These are phyloP conservation scores for Pleurotus giganteus DNA, from an alignment of 768 basidiomycete genomes.

Conservation along the genomic window DNA sequence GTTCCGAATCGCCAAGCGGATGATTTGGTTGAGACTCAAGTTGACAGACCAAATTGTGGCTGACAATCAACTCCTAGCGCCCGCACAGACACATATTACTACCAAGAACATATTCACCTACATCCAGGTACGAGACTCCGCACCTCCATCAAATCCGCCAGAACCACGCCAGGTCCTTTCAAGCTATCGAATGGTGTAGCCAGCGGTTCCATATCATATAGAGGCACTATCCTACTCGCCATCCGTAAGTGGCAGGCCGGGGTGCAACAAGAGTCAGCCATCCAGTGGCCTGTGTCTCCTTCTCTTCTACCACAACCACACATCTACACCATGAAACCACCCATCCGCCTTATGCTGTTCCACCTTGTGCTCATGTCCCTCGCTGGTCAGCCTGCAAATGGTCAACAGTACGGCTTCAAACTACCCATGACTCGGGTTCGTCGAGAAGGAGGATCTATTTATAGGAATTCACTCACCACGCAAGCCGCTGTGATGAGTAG, in stretches of 20 bases:
- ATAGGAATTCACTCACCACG: constrained; percentile 13
- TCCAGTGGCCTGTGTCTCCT: neutral
- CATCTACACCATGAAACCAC: neutral
- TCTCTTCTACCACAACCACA: neutral
- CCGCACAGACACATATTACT: neutral
- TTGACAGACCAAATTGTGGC: neutral
- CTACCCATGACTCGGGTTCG: constrained; percentile 15
- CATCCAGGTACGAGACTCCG: neutral
- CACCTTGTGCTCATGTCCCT: neutral
- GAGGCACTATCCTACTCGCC: too few species aligned
- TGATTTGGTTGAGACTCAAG: too few species aligned
- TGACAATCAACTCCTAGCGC: neutral
- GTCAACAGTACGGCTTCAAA: constrained; percentile 5
- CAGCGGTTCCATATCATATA: too few species aligned
- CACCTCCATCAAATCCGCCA: too few species aligned
- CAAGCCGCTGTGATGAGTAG: constrained; percentile 26
- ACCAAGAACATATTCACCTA: neutral
- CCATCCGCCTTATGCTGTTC: neutral
- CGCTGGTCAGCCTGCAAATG: neutral
- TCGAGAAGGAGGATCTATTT: neutral
- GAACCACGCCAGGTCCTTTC: neutral
- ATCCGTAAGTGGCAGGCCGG: too few species aligned
- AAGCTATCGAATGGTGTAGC: too few species aligned
- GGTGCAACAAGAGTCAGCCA: too few species aligned
- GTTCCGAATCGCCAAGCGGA: too few species aligned